These are phyloP conservation scores for Cercis canadensis DNA, from an alignment of 306 rosid species.

Conservation along the genomic window DNA sequence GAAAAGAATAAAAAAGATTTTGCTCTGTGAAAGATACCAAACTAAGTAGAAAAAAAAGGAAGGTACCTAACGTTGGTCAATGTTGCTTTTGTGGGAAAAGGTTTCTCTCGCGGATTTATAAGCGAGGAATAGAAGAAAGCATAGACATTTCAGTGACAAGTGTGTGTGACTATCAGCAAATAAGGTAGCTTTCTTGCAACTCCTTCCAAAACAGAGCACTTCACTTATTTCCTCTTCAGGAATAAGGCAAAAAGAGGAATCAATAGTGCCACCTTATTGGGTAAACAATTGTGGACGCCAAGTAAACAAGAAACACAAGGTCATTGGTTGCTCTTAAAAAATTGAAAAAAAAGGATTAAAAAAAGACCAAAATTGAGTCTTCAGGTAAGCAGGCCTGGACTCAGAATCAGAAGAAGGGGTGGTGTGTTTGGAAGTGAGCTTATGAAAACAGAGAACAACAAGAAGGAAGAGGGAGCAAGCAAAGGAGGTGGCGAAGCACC, in stretches of 20 bases:
- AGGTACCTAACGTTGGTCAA: constrained; percentile 35
- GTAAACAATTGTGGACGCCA: too few species aligned
- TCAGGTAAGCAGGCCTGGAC: too few species aligned
- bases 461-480: too few species aligned
- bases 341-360: too few species aligned
- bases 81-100: constrained; percentile 30
- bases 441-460: too few species aligned
- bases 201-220: constrained; percentile 30
- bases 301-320: too few species aligned
- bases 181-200: constrained; percentile 37
- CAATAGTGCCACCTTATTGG: constrained; percentile 39
- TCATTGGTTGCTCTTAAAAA: too few species aligned
- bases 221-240: constrained; percentile 24
- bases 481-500: too few species aligned
- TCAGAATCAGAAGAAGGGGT: too few species aligned
- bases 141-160: neutral
- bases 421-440: too few species aligned
- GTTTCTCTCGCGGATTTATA: constrained; percentile 25
- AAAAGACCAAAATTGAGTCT: too few species aligned
- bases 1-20: constrained; percentile 13
- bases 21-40: constrained; percentile 31
- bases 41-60: neutral
- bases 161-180: constrained; percentile 33
- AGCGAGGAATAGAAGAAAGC: constrained; percentile 36
- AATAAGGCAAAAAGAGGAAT: constrained; percentile 27